phyloP scores from a whole-genome alignment of 495 filamentous ascomycete genomes.

The Staphylotrichum longicolle region DNA sequence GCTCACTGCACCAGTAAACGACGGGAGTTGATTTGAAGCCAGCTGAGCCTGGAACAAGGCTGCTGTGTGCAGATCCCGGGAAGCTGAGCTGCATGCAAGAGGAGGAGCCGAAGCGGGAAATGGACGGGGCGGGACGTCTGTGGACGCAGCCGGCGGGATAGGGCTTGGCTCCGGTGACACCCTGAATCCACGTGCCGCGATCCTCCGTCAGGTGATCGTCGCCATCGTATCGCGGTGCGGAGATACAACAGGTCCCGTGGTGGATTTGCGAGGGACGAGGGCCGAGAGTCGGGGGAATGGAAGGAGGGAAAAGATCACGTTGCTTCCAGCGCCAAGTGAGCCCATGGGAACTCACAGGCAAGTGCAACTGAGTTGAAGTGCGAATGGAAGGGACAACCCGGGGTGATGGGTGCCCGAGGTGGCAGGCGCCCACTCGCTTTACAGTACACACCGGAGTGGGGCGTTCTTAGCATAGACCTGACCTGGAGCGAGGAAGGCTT shows the following conservation, averaged over 20 bases:
- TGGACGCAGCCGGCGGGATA: not conserved
- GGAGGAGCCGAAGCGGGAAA: not conserved
- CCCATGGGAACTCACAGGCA: too few species aligned
- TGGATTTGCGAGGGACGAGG: not conserved
- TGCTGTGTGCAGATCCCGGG: slow-evolving; percentile 2
- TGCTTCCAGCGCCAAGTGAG: not conserved
- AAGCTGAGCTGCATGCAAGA: slow-evolving; percentile 17
- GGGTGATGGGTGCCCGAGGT: too few species aligned
- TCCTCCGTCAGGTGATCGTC: slow-evolving; percentile 10
- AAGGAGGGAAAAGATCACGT: slow-evolving; percentile 4
- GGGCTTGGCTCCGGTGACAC: slow-evolving; percentile 14
- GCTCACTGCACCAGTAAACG: not conserved
- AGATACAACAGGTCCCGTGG: slow-evolving; percentile 13
- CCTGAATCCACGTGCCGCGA: slow-evolving; percentile 11
- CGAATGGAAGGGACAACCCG: too few species aligned
- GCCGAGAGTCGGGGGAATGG: not conserved
- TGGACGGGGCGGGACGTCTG: slow-evolving; percentile 2
- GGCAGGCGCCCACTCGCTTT: too few species aligned
- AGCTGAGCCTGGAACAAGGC: slow-evolving; percentile 24
- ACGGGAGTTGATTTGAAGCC: not conserved
- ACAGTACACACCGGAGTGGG: too few species aligned
- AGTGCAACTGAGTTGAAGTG: too few species aligned
- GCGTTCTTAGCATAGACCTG: too few species aligned
- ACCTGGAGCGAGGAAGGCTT: too few species aligned
- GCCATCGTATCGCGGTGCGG: slow-evolving; percentile 7